Base-by-base conservation (phyloP, 1,284 basidiomycete genomes). In the Cryptococcus sp. region DNA sequence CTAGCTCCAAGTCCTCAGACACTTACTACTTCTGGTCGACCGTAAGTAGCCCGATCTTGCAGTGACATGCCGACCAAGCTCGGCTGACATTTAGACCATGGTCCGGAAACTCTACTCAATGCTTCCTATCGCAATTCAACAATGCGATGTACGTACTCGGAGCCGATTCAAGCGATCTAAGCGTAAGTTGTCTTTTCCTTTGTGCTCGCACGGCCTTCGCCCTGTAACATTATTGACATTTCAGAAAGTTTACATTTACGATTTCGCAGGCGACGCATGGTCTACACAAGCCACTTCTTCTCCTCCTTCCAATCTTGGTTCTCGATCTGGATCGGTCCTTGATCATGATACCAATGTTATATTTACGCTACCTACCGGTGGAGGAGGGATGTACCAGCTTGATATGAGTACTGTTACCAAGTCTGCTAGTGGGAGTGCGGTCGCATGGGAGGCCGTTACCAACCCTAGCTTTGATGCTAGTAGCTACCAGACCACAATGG, bases 301-400 rank as follows among this genome's bases (percentile, higher is more conserved):
- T 5, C 61, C 59, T 3, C 72, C 72, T 4, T 45, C 63, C 11
- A 53, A 65, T 31, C 50, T 69, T 11, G 64, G 66, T 28, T 62
- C 63, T 50, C 67, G 73, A 52, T 73, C 71, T 3, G 59, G 71
- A 13, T 64, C 86, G 24, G 83, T 91, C 55, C 81, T 92, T 37
- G 90, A 93, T 75, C 89, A 91, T 62, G 89, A 92, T 73, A 92
- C 89, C 48, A 90, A 91, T 56, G 82, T 85, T 54, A 84, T 91
- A 76, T 90, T 70, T 67, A 67, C 72, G 21, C 58, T 72, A 34
- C 52, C 55, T 41, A 48, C 52, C 39, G 63, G 59, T 19, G 55
- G 43, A 32, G 59, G 48, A 2, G 59, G 65, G n/a, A 43, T 71
- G 19, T 89, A 78, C 67, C 80, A 80, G 56, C 78, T 91, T 34